phyloP scores from a whole-genome alignment of 148 eudicot species.

The Cornus controversa region DNA sequence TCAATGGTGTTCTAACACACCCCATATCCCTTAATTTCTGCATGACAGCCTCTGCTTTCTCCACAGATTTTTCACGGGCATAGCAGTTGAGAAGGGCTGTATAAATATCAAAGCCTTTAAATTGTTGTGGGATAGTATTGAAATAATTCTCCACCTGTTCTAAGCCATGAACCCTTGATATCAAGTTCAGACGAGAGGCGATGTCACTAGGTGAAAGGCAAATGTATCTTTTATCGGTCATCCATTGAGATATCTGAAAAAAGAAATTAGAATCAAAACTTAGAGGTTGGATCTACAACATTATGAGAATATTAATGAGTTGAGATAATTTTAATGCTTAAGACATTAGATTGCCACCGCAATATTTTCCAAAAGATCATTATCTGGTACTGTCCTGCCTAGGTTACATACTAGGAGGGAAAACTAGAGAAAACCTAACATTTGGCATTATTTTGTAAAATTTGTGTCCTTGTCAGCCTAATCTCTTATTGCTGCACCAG shows the following conservation, averaged over 20 bases:
- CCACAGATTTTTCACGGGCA: slow-evolving; percentile 27
- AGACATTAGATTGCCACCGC: too few relatives aligned
- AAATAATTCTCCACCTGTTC: slow-evolving; percentile 34
- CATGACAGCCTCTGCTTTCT: slow-evolving; percentile 43
- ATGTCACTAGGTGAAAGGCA: slow-evolving; percentile 15
- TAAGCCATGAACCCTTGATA: slow-evolving; percentile 30
- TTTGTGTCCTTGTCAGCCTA: too few relatives aligned
- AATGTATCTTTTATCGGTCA: slow-evolving; percentile 34
- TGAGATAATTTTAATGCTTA: too few relatives aligned
- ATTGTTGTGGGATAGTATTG: slow-evolving; percentile 24
- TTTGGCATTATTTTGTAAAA: too few relatives aligned
- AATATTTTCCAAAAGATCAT: too few relatives aligned
- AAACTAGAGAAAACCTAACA: too few relatives aligned
- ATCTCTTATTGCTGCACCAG: too few relatives aligned
- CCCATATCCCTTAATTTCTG: slow-evolving; percentile 36
- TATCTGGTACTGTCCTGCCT: too few relatives aligned
- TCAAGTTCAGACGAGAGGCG: slow-evolving; percentile 17
- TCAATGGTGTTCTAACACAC: slow-evolving; percentile 8
- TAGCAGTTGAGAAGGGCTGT: slow-evolving; percentile 40
- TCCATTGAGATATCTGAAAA: slow-evolving; percentile 43
- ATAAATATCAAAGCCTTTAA: slow-evolving; percentile 22
- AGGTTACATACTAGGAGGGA: too few relatives aligned
- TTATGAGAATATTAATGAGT: too few relatives aligned
- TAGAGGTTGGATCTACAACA: too few relatives aligned
- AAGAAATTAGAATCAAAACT: background rate